Evolutionary conservation across 345 rosid genomes (phyloP), one percentile per base, ranked within the genome.

Genomic region (Viola odorata): DNA sequence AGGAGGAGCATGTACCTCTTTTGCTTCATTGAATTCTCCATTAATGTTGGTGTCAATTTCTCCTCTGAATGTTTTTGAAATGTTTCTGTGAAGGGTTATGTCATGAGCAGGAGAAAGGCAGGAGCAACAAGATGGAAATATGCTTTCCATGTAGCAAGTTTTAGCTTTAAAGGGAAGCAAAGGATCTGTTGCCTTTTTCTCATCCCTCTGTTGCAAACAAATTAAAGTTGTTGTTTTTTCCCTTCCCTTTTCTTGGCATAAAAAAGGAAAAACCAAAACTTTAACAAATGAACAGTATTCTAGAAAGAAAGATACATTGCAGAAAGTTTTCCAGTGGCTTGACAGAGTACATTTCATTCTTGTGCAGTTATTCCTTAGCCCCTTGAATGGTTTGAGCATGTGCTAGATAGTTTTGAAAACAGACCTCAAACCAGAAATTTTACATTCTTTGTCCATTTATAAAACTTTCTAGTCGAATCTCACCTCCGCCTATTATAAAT

Each of bases 111-210:
- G 8, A 13, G 37, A 48, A 55, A 40, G 62, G 32, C 13, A 51
- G 39, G 50, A 37, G 47, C 58, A 56, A 64, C 47, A 60, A 23
- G 49, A 16, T 10, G 50, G 40, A 23, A 7, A 71, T 57, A 62
- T 58, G 44, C 54, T 37, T 62, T 61, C 45, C 56, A 52, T 10
- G 45, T 23, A 45, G 58, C 37, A 59, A 50, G 16, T 15, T 50
- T 7, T 55, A 65, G 74, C 74, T 73, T 80, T 70, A 41, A 57
- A 58, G 8, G 39, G 61, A 73, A 76, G 80, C 71, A 65, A 80
- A 68, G 78, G 51, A 76, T 76, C 63, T 16, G 0, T 13, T 11
- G 17, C 37, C 23, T 23, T 4, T 55, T 7, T 17, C 53, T 45
- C 68, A 44, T 51, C 15, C 12, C 36, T 23, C 41, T 45, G 45